phyloP scores from a whole-genome alignment of 139 green algal genomes.

The Astrephomene gubernaculifera region DNA sequence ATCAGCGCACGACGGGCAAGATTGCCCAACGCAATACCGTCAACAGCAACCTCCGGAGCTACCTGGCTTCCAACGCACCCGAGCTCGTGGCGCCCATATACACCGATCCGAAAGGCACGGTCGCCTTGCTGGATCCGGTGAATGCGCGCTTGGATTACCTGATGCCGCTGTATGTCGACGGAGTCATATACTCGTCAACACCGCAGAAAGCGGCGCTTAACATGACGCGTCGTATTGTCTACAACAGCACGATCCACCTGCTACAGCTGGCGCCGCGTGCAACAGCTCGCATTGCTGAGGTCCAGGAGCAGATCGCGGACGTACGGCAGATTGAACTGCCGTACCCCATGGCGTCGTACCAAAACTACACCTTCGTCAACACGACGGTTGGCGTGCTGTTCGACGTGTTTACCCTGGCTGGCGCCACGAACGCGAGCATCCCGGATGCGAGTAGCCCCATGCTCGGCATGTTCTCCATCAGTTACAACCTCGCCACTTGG shows the following conservation, averaged over 20 bases:
- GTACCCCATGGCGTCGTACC: not conserved
- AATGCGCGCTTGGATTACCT: conserved; percentile 30
- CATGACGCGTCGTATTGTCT: conserved; percentile 39
- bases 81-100: conserved; percentile 61
- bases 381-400: not conserved
- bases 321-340: conserved; percentile 16
- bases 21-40: conserved; percentile 49
- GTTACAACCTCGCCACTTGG: conserved; percentile 70
- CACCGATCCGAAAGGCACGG: conserved; percentile 40
- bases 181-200: not conserved
- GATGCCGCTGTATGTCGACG: conserved; percentile 52
- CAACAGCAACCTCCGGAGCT: conserved; percentile 30
- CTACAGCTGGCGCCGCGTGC: conserved; percentile 36
- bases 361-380: conserved; percentile 23
- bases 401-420: not conserved
- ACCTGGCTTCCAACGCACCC: conserved; percentile 38
- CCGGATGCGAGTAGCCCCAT: not conserved
- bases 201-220: conserved; percentile 36
- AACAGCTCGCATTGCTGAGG: conserved; percentile 50
- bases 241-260: conserved; percentile 42
- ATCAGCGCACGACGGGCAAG: conserved; percentile 59
- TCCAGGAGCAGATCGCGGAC: conserved; percentile 1
- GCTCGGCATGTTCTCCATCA: conserved; percentile 10
- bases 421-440: conserved; percentile 24
- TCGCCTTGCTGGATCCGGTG: conserved; percentile 15